Percentiles rank a stretch among this genome's conserved stretches.
phyloP scores from a whole-genome alignment of 2,329 filamentous ascomycete species.

The Sphaerostilbella broomeana region DNA sequence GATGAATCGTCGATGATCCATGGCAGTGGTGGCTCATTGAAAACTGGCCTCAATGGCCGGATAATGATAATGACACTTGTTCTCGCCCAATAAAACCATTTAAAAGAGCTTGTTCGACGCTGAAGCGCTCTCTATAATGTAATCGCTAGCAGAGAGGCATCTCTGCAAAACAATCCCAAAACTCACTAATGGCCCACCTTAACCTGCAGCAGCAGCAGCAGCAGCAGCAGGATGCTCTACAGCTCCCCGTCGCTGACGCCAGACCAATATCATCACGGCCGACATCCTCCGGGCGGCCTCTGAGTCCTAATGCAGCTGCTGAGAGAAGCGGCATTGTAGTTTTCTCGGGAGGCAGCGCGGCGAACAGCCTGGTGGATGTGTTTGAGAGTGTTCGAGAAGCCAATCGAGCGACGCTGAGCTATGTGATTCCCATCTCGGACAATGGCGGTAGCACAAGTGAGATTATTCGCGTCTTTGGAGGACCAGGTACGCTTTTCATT shows the following conservation, averaged over 20 bases:
- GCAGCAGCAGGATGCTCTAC: conserved; percentile 8
- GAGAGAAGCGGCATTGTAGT: conserved; percentile 55
- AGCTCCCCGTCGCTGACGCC: conserved; percentile 1
- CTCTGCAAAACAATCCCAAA: background rate
- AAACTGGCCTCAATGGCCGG: too few relatives aligned
- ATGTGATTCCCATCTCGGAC: conserved; percentile 92
- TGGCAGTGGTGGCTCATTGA: too few relatives aligned
- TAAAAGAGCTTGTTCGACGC: too few relatives aligned
- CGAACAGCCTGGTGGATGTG: conserved; percentile 87
- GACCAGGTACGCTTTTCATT: conserved; percentile 57
- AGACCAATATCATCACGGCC: conserved; percentile 5
- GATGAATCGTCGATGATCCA: too few relatives aligned
- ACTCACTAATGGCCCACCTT: conserved; percentile 2
- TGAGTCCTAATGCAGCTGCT: conserved; percentile 16
- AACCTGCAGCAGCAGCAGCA: too few relatives aligned
- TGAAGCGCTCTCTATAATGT: too few relatives aligned
- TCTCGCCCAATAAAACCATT: too few relatives aligned
- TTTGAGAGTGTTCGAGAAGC: conserved; percentile 62
- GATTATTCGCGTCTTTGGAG: conserved; percentile 88
- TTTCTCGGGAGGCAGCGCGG: conserved; percentile 89
- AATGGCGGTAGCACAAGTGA: conserved; percentile 94
- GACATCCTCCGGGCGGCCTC: conserved; percentile 9
- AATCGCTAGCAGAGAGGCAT: background rate
- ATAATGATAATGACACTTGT: too few relatives aligned
- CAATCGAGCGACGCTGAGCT: conserved; percentile 64